phyloP scores from a whole-genome alignment of 140 eudicot species.

The Stevia rebaudiana region DNA sequence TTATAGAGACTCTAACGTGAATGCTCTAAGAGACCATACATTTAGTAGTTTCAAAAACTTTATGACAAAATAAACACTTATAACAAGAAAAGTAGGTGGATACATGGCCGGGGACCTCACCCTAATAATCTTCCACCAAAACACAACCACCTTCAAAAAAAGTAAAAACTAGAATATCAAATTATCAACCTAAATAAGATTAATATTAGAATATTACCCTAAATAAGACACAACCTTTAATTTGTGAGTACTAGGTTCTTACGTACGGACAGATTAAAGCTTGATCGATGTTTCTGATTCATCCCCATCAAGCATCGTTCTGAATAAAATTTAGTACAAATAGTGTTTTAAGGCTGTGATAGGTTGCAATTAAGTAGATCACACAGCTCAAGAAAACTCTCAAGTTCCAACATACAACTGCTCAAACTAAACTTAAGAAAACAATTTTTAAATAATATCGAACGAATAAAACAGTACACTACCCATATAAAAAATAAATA shows the following conservation, averaged over 20 bases:
- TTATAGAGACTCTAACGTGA: no score
- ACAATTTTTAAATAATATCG: not conserved
- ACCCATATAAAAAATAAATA: conserved; percentile 2
- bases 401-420: conserved; percentile 23
- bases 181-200: no score
- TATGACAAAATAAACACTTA: no score
- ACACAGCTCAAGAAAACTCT: conserved; percentile 32
- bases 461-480: conserved; percentile 27
- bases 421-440: not conserved
- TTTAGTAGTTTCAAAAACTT: no score
- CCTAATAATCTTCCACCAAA: no score
- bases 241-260: conserved; percentile 33
- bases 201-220: no score
- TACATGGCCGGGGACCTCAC: no score
- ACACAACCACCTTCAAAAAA: no score
- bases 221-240: not conserved
- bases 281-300: not conserved
- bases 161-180: no score
- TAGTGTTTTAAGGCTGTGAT: conserved; percentile 10
- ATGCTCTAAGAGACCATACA: no score
- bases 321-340: conserved; percentile 18
- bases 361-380: not conserved
- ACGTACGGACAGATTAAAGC: conserved; percentile 22
- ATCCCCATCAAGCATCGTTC: not conserved
- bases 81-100: no score